Percentiles rank a stretch among this genome's conserved stretches.
phyloP scores from a whole-genome alignment of 345 rosid species.

The Theobroma cacao region DNA sequence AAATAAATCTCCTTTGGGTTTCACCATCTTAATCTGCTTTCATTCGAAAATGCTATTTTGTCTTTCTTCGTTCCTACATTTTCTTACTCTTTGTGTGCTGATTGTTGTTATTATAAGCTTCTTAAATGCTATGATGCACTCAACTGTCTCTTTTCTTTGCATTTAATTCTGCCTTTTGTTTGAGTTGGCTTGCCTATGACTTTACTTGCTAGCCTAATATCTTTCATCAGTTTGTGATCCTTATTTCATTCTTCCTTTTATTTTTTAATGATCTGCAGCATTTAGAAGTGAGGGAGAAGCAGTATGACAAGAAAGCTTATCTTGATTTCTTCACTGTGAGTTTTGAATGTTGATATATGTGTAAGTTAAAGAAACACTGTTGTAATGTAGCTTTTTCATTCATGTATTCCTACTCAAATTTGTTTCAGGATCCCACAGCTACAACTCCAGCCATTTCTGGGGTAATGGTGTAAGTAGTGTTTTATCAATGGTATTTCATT shows the following conservation, averaged over 20 bases:
- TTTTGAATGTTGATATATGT: constrained; percentile 1
- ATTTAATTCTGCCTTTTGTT: background rate
- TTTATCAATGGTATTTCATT: background rate
- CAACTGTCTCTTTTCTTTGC: background rate
- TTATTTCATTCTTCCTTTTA: background rate
- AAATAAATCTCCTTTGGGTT: background rate
- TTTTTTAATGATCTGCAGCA: constrained; percentile 37
- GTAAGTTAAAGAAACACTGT: background rate
- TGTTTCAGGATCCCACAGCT: constrained; percentile 58
- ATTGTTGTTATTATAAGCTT: background rate
- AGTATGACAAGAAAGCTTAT: constrained; percentile 79
- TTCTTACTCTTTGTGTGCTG: background rate
- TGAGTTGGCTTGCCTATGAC: background rate
- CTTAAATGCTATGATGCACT: background rate
- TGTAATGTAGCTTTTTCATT: background rate
- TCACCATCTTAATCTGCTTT: background rate
- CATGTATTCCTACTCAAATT: constrained; percentile 14
- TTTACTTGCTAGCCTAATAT: background rate
- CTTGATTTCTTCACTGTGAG: constrained; percentile 82
- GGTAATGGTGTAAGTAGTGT: constrained; percentile 74
- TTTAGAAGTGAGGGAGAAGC: constrained; percentile 89
- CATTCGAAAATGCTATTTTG: background rate
- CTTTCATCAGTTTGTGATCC: background rate
- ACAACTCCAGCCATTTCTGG: constrained; percentile 68
- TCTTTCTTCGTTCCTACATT: background rate